phyloP scores from a whole-genome alignment of 176 grass and related monocot genomes.

The Triticum monococcum region DNA sequence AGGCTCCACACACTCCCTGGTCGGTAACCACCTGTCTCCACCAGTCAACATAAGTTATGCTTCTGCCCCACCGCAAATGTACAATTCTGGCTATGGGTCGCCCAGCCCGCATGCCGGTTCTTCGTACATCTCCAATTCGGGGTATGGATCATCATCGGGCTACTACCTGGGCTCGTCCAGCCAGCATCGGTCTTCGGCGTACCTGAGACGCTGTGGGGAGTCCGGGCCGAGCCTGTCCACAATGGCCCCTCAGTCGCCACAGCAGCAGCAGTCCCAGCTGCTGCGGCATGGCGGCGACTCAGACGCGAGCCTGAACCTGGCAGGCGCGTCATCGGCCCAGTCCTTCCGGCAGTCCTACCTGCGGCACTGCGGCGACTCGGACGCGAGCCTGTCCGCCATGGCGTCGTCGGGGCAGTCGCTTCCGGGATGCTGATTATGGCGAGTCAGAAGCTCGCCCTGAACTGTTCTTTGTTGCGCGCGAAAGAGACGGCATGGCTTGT shows the following conservation, averaged over 20 bases:
- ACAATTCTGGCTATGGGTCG: conserved; percentile 38
- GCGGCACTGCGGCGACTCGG: conserved; percentile 59
- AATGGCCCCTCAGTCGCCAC: conserved; percentile 37
- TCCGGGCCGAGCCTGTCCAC: conserved; percentile 64
- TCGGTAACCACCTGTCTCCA: background rate
- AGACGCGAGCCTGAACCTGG: conserved; percentile 35
- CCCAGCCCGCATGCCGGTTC: conserved; percentile 48
- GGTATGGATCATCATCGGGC: conserved; percentile 32
- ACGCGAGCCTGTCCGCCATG: conserved; percentile 65
- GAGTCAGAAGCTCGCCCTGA: background rate
- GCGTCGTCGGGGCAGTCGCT: conserved; percentile 58
- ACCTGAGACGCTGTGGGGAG: conserved; percentile 50
- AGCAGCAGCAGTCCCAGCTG: conserved; percentile 42
- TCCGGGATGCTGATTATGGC: conserved; percentile 58
- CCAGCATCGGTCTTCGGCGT: conserved; percentile 36
- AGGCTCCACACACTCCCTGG: background rate
- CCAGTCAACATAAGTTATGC: conserved; percentile 27
- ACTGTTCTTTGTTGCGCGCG: background rate
- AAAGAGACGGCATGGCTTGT: background rate
- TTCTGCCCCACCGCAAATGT: conserved; percentile 36
- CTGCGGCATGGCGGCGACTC: conserved; percentile 45
- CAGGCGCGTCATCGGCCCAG: conserved; percentile 45
- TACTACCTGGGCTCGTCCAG: conserved; percentile 66
- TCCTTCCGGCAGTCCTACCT: conserved; percentile 74
- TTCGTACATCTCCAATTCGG: conserved; percentile 52